A percentile compares a stretch with the other conserved stretches of the same genome.
Evolutionary conservation across 2,329 filamentous ascomycete species (phyloP).

Genomic region (Beauveria sp.): DNA sequence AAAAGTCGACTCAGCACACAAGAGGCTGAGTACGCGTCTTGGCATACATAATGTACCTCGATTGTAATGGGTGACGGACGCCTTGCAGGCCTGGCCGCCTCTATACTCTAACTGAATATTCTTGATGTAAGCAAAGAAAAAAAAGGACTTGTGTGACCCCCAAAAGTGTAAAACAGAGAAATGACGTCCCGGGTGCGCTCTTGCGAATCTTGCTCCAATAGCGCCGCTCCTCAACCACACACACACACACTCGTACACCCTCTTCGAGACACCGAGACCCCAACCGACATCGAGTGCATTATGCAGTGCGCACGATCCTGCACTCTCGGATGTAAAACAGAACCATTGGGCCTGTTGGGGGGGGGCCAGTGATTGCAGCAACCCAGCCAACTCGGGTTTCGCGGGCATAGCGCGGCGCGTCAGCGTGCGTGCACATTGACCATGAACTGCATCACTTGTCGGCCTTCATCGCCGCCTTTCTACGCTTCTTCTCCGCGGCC

Average conservation of each 20-base stretch:
- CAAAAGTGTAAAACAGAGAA: neutral
- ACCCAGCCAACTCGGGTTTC: no score
- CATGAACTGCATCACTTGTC: conserved; percentile 26
- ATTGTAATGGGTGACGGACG: neutral
- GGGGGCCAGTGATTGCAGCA: neutral
- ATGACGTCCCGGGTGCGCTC: neutral
- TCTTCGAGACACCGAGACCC: neutral
- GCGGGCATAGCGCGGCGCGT: neutral
- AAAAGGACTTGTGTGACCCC: neutral
- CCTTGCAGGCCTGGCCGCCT: neutral
- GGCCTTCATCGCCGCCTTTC: conserved; percentile 50
- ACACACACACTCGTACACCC: neutral
- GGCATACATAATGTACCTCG: neutral
- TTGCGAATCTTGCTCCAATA: neutral
- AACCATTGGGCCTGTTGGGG: neutral
- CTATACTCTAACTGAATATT: conserved; percentile 1
- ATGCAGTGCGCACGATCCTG: neutral
- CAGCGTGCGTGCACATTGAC: neutral
- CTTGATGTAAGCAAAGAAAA: neutral
- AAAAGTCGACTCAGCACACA: neutral
- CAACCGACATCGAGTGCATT: neutral
- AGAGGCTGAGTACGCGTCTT: neutral
- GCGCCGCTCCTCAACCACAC: neutral
- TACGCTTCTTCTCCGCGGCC: conserved; percentile 51
- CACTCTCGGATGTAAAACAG: neutral